Conservation (phyloP, 2,329 filamentous ascomycete genomes). For the Pseudogymnoascus sp. region DNA sequence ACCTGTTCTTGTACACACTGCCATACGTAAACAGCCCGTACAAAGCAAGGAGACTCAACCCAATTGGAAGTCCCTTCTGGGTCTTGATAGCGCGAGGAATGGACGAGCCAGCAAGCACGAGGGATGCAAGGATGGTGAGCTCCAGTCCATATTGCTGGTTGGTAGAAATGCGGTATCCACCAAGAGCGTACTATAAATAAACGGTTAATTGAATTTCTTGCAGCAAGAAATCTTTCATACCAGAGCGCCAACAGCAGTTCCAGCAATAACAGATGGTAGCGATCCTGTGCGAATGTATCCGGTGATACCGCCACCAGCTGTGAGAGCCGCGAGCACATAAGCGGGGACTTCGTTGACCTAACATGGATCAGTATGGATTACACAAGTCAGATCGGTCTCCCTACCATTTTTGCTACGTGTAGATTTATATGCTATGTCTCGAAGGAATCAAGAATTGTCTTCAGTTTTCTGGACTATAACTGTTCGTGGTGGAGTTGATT, state of each 20-base stretch:
- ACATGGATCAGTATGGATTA: background rate
- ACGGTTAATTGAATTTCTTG: background rate
- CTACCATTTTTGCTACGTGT: background rate
- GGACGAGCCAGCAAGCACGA: constrained; percentile 75
- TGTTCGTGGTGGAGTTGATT: background rate
- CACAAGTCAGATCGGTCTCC: background rate
- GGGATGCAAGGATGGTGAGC: constrained; percentile 76
- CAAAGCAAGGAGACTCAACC: constrained; percentile 68
- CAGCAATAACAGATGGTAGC: constrained; percentile 77
- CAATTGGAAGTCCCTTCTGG: constrained; percentile 74
- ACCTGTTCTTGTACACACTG: constrained; percentile 43
- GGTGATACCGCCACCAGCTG: constrained; percentile 76
- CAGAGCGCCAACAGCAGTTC: constrained; percentile 68
- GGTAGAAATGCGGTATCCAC: constrained; percentile 71
- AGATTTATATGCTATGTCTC: background rate
- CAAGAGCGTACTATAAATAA: constrained; percentile 51
- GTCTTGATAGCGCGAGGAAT: constrained; percentile 80
- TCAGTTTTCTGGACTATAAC: background rate
- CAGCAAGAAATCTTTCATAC: constrained; percentile 28
- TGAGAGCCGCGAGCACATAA: constrained; percentile 70
- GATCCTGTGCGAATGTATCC: constrained; percentile 82
- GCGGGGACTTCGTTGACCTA: constrained; percentile 52
- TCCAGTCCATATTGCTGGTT: constrained; percentile 76
- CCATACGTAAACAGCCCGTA: constrained; percentile 78
- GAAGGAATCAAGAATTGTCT: background rate